Base-by-base conservation (phyloP, 371 early-diverging fungal genomes). In the Rhizopus stolonifer region DNA sequence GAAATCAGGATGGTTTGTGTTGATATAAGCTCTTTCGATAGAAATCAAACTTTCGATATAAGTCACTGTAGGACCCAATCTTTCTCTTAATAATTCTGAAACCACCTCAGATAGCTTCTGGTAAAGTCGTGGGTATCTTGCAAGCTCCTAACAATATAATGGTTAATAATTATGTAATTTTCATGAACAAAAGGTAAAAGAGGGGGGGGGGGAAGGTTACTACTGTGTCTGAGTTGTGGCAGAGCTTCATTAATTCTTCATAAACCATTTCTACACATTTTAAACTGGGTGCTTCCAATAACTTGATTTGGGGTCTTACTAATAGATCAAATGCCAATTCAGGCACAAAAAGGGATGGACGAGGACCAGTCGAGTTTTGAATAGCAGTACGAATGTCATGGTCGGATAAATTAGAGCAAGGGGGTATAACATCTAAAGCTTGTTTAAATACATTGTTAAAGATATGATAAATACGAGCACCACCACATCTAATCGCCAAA, bases 1-100 rank as follows among this genome's bases (percentile, higher is more conserved):
- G 65, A 95, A 95, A 61, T 95, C 94, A 4, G 94, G 93, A 67
- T 95, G 94, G 66, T 90, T 92, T 45, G 96, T 95, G 61, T 93
- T 94, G 64, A 96, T 93, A 62, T 95, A 96, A 1, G 92, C 87
- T 42, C 86, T 80, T 68, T 96, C 90, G 66, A 95, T 95, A 47
- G 88, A 70, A 58, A 96, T 87, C 74, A 95, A 72, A 58, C 89
- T 87, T 60, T 90, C 89, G 2, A 96, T 90, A 56, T 89, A 91
- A 13, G 73, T 69, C 0, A 86, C 79, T 0, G 95, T 89, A 21
- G 91, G 87, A 4, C 81, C 79, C 5, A 90, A 66, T 48, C 91
- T 79, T 73, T 93, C 93, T 40, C 89, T 85, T 55, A 96, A 68
- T 36, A 95, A 69, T 43, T 88, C 85, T 21, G 89, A 86, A 17